Percentiles rank a stretch among this genome's conserved stretches.
These are phyloP conservation scores for Pythium sp. DNA, from an alignment of 352 stramenopile species.

Conservation along the genomic window DNA sequence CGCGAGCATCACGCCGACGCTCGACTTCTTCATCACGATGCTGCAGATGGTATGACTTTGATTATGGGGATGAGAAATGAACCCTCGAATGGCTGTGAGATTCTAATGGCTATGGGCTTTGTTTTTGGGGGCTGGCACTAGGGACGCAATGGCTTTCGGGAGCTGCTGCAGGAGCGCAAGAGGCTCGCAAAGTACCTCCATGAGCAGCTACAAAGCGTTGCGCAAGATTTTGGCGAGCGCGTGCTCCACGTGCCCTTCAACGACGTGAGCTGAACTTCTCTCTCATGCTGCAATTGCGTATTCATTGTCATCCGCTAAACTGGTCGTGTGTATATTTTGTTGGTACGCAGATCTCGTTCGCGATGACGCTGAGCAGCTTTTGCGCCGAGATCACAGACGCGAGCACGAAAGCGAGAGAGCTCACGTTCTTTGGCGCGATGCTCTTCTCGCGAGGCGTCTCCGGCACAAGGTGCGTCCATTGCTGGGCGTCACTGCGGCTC, in stretches of 20 bases:
- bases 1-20: conserved; percentile 91
- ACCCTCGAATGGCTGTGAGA: not conserved
- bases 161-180: conserved; percentile 87
- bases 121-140: conserved; percentile 4
- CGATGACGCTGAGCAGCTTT: conserved; percentile 89
- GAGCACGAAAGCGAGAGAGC: conserved; percentile 32
- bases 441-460: conserved; percentile 97
- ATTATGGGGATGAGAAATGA: not conserved
- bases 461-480: conserved; percentile 71
- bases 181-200: conserved; percentile 73
- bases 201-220: conserved; percentile 66
- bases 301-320: not conserved
- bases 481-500: too few species aligned
- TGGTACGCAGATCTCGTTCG: conserved; percentile 65
- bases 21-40: conserved; percentile 99
- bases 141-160: conserved; percentile 83
- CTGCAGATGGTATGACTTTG: conserved; percentile 91
- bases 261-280: conserved; percentile 40
- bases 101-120: not conserved
- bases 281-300: not conserved
- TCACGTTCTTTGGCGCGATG: conserved; percentile 97
- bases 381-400: conserved; percentile 23
- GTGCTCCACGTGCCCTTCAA: conserved; percentile 91
- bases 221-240: conserved; percentile 86
- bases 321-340: not conserved